Percentiles rank a stretch among this genome's conserved stretches.
phyloP scores from a whole-genome alignment of 305 asterid species.

The Plantago coronopus region DNA sequence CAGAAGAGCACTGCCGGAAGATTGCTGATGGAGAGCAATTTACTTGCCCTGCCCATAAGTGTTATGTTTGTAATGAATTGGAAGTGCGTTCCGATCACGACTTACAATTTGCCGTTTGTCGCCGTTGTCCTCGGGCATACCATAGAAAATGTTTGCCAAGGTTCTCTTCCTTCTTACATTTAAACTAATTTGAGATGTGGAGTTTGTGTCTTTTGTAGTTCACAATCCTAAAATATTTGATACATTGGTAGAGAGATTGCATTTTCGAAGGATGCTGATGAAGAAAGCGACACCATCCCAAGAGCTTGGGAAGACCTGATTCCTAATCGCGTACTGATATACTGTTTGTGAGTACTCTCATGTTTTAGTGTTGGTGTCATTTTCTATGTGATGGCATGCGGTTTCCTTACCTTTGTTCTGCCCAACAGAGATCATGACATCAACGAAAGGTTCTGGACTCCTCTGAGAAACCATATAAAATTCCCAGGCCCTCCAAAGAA shows the following conservation, averaged over 20 bases:
- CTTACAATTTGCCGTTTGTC: slow-evolving; percentile 85
- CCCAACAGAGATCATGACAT: slow-evolving; percentile 63
- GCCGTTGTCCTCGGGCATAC: slow-evolving; percentile 88
- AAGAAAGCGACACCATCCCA: slow-evolving; percentile 31
- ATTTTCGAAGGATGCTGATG: slow-evolving; percentile 38
- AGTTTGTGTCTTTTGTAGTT: slow-evolving; percentile 11
- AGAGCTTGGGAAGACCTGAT: slow-evolving; percentile 88
- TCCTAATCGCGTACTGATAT: slow-evolving; percentile 67
- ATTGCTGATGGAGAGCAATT: slow-evolving; percentile 65
- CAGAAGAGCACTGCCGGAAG: slow-evolving; percentile 37
- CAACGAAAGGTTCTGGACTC: slow-evolving; percentile 45
- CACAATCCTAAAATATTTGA: slow-evolving; percentile 21
- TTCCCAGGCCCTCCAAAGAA: slow-evolving; percentile 53
- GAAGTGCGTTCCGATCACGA: slow-evolving; percentile 49
- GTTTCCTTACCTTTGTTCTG: slow-evolving; percentile 19
- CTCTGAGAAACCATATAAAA: slow-evolving; percentile 64
- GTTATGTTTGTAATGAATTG: slow-evolving; percentile 57
- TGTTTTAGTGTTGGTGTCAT: slow-evolving; percentile 17
- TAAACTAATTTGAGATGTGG: not conserved
- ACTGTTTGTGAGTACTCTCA: slow-evolving; percentile 66
- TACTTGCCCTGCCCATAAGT: slow-evolving; percentile 72
- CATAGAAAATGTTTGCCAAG: slow-evolving; percentile 91
- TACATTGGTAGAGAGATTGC: slow-evolving; percentile 46
- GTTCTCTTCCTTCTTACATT: slow-evolving; percentile 32
- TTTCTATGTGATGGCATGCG: slow-evolving; percentile 14